Evolutionary conservation across 2,329 filamentous ascomycete species (phyloP), one percentile per base, ranked within the genome.

Genomic region (Diaporthe citriasiana): DNA sequence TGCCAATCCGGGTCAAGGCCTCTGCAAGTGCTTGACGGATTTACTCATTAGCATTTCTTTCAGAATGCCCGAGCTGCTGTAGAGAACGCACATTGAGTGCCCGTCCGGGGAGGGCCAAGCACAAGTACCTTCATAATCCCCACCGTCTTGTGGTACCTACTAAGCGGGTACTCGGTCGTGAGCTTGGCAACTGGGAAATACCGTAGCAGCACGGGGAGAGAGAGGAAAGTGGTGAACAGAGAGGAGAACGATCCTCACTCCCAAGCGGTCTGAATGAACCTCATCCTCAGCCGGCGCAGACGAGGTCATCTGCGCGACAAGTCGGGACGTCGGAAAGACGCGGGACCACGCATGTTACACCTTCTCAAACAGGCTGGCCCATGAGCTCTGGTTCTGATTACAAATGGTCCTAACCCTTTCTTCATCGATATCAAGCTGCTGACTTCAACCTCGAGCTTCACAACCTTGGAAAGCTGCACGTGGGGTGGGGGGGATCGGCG

Each of bases 91-190:
- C 82, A 80, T 73, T 81, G 79, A 25, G 81, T 82, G 19, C 82
- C 81, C 8, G 81, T 82, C 38, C 81, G 76, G 30, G 79, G 80
- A 27, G 79, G 78, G 17, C 82, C 81, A 35, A 84, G 73, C 42
- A 83, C 77, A 4, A 84, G 79, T 33, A 83, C 78, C 68, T 82
- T 80, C 80, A 82, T 81, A 1, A 27, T 57, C 5, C 27, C 35
- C 22, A 25, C 33, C 30, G 10, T 17, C 35, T 25, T 38, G 8
- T 19, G 15, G 30, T 22, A 50, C n/a, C n/a, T n/a, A n/a, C n/a
- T n/a, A n/a, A n/a, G n/a, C n/a, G n/a, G n/a, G n/a, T n/a, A 0
- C 57, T 25, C 2, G 25, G 40, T 19, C n/a, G 33, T 8, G 30
- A 15, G 3, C 5, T 25, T 25, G 19, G 8, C 12, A 30, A 35